Percentiles rank a stretch among this genome's conserved stretches.
Evolutionary conservation across 441 rosid species (phyloP).

Genomic region (Erodium moschatum): DNA sequence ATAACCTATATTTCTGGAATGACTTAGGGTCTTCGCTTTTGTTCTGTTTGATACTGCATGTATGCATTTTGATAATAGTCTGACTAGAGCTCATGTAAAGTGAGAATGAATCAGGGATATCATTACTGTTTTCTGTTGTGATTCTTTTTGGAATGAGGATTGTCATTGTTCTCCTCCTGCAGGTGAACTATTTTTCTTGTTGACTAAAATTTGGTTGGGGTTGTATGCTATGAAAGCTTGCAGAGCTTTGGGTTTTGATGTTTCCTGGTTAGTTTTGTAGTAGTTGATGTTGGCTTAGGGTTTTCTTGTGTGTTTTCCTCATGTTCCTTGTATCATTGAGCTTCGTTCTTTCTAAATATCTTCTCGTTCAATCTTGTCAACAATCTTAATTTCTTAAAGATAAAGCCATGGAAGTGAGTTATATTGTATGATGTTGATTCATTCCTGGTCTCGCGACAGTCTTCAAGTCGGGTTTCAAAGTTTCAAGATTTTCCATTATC

Average conservation of each 20-base stretch:
- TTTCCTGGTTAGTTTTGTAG: neutral
- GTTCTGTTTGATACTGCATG: neutral
- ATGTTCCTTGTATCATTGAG: no score
- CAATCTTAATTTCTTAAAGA: neutral
- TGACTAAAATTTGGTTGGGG: neutral
- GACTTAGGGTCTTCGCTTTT: constrained; percentile 1
- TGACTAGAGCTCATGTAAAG: neutral
- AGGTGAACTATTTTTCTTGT: neutral
- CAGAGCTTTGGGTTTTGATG: neutral
- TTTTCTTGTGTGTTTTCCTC: neutral
- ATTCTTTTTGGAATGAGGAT: neutral
- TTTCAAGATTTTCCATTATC: neutral
- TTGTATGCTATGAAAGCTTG: neutral
- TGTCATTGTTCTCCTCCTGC: neutral
- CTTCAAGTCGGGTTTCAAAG: neutral
- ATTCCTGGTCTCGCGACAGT: neutral
- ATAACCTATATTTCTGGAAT: neutral
- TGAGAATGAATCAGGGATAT: neutral
- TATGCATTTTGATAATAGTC: neutral
- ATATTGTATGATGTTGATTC: neutral
- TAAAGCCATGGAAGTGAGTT: constrained; percentile 2
- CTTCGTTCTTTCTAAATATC: neutral
- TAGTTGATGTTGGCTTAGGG: neutral
- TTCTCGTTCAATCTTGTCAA: neutral
- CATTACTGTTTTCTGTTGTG: neutral